Evolutionary conservation across 352 stramenopile species (phyloP).

Genomic region (Phytophthora cryptogea): DNA sequence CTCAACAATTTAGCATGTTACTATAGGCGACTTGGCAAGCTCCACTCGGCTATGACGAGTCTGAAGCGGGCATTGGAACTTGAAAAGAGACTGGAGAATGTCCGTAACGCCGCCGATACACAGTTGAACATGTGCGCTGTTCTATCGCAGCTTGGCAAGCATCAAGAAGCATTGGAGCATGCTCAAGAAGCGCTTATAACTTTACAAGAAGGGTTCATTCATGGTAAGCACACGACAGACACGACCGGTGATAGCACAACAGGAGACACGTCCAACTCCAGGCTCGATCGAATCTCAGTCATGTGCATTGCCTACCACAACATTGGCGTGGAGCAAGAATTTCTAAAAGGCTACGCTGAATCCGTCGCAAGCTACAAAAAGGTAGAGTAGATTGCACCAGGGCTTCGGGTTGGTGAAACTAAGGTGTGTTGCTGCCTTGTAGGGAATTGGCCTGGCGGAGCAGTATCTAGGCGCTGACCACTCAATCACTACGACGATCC

Average conservation of each 20-base stretch:
- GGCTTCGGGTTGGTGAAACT: background rate
- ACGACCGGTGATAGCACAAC: background rate
- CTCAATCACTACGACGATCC: slow-evolving; percentile 87
- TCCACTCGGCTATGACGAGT: slow-evolving; percentile 91
- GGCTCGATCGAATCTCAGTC: slow-evolving; percentile 87
- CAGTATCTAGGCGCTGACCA: slow-evolving; percentile 89
- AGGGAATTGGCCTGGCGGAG: slow-evolving; percentile 88
- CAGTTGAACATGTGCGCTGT: slow-evolving; percentile 94
- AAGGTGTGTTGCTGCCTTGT: background rate
- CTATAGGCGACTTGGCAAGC: slow-evolving; percentile 87
- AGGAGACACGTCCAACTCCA: slow-evolving; percentile 10
- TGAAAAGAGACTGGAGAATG: slow-evolving; percentile 72
- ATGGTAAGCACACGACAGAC: slow-evolving; percentile 20
- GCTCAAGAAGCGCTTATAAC: slow-evolving; percentile 88
- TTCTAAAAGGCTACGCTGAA: slow-evolving; percentile 89
- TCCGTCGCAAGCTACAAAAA: slow-evolving; percentile 91
- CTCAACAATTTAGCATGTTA: slow-evolving; percentile 96
- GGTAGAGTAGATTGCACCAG: background rate
- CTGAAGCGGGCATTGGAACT: slow-evolving; percentile 91
- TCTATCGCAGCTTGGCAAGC: slow-evolving; percentile 87
- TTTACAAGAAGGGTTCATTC: slow-evolving; percentile 90
- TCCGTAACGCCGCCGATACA: slow-evolving; percentile 89
- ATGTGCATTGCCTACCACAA: slow-evolving; percentile 96
- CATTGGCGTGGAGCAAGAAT: slow-evolving; percentile 94
- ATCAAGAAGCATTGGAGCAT: slow-evolving; percentile 85